Evolutionary conservation across 805 yeast genomes (phyloP), one percentile per base, ranked within the genome.

Genomic region (Novakomyces olei): DNA sequence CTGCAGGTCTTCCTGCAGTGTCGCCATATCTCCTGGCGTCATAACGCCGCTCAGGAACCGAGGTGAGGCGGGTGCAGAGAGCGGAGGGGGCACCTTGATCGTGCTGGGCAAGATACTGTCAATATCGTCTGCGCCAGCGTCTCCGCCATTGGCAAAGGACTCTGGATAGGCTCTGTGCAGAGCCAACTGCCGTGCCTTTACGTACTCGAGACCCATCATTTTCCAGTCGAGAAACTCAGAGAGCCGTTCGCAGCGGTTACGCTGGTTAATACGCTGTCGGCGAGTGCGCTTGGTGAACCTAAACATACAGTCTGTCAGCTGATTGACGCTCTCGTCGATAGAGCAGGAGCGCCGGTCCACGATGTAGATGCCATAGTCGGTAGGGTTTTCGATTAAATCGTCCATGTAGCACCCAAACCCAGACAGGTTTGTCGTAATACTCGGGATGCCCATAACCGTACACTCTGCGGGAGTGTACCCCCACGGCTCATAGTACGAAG

Each of bases 321-420:
- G 96, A 51, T 80, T 72, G 47, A 85, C 81, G 18, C 91, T 73
- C 49, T 85, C 96, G 45, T 85, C 94, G 28, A 85, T 85, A 2
- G 79, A 69, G 57, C 81, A 79, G 65, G 73, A 65, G 50, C 95
- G 72, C 51, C 98, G 69, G 55, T 85, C 98, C 33, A 85, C 95
- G 42, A 85, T 79, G 57, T 88, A 88, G 47, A 85, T 88, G 49
- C 98, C 98, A 48, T 88, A 88, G 55, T 88, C 96, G 38, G 75
- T 67, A 14, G 95, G 75, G 46, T 79, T 78, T 50, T 85, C 95
- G 51, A 85, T 85, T 41, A 85, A 63, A 52, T 85, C 95, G 56
- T 85, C 98, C 96, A 85, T 85, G 58, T 85, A 85, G 42, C 96
- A 91, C 32, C 98, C 98, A 50, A 85, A 85, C 1, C 98, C 98